Base-by-base conservation (phyloP, 148 eudicot species). In the Agrostemma githago region DNA sequence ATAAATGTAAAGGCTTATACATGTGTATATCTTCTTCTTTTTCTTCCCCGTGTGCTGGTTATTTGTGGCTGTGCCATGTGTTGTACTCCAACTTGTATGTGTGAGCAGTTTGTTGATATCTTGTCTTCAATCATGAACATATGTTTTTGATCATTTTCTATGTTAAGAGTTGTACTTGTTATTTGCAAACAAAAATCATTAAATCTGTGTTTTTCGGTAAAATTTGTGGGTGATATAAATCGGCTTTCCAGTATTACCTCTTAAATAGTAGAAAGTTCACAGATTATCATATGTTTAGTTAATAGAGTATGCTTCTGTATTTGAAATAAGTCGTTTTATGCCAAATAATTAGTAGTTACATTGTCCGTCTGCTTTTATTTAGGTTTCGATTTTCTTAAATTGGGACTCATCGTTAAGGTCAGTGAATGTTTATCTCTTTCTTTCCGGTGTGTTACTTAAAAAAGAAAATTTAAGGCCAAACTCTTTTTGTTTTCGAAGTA, bases 301-400 rank as follows among this genome's bases (percentile, higher is more conserved):
- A 51, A 69, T 48, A 14, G 48, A 19, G 72, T 51, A 39, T 70
- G 68, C 21, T 37, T 51, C 54, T 48, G 5, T 51, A 9, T 77
- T 20, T 17, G 79, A 20, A 19, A 20, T 26, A 51, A 21, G 6
- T 43, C 4, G 14, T 26, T 44, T 40, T 71, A 12, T 20, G 9
- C 54, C 37, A 62, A 56, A 34, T 66, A 62, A 62, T 54, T 77
- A 26, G 17, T 66, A 62, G 69, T 54, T 71, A 62, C 43, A 64
- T 70, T 39, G 66, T 61, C 74, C 61, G 48, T 61, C 68, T 37
- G 4, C 43, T 2, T 3, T 57, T 58, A 10, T 53, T 38, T 16
- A 26, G 10, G 66, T 11, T 58, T 12, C 11, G 42, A 5, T 19
- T 9, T 57, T 67, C n/a, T 15, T 56, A 51, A 48, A 8, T 71